These are phyloP conservation scores for Circinella minor DNA, from an alignment of 371 early-diverging fungal genomes.

Conservation along the genomic window DNA sequence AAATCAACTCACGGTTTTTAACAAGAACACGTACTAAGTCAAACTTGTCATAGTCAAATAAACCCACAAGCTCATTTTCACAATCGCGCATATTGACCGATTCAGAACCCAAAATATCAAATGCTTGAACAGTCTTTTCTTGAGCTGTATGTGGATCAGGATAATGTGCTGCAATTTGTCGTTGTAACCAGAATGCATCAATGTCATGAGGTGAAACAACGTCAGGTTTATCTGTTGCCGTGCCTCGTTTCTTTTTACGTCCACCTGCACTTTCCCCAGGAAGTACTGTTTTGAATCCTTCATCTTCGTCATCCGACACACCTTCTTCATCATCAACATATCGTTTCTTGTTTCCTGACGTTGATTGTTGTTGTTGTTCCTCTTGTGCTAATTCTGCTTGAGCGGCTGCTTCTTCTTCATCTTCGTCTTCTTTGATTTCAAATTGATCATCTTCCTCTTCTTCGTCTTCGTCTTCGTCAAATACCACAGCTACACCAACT, in stretches of 20 bases:
- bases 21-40: slow-evolving; percentile 90
- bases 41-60: slow-evolving; percentile 94
- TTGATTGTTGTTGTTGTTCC: slow-evolving; percentile 4
- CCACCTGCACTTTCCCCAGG: slow-evolving; percentile 43
- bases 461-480: slow-evolving; percentile 71
- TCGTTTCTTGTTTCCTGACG: slow-evolving; percentile 8
- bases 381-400: slow-evolving; percentile 20
- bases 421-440: slow-evolving; percentile 63
- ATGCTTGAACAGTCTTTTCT: slow-evolving; percentile 80
- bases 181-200: slow-evolving; percentile 98
- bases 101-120: slow-evolving; percentile 76
- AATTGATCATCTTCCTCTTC: slow-evolving; percentile 64
- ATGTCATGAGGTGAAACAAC: slow-evolving; percentile 77
- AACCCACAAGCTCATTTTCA: slow-evolving; percentile 93
- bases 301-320: slow-evolving; percentile 48
- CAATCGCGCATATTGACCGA: slow-evolving; percentile 75
- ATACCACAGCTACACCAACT: slow-evolving; percentile 80
- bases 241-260: slow-evolving; percentile 35
- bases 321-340: slow-evolving; percentile 36
- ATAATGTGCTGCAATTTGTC: slow-evolving; percentile 80
- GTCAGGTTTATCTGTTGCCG: slow-evolving; percentile 34
- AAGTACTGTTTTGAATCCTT: slow-evolving; percentile 59
- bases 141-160: slow-evolving; percentile 87
- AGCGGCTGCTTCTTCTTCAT: slow-evolving; percentile 35
- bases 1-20: slow-evolving; percentile 85